Evolutionary conservation across 202 grass and related monocot genomes (phyloP), one percentile per base, ranked within the genome.

Genomic region (Sporobolus alterniflorus): DNA sequence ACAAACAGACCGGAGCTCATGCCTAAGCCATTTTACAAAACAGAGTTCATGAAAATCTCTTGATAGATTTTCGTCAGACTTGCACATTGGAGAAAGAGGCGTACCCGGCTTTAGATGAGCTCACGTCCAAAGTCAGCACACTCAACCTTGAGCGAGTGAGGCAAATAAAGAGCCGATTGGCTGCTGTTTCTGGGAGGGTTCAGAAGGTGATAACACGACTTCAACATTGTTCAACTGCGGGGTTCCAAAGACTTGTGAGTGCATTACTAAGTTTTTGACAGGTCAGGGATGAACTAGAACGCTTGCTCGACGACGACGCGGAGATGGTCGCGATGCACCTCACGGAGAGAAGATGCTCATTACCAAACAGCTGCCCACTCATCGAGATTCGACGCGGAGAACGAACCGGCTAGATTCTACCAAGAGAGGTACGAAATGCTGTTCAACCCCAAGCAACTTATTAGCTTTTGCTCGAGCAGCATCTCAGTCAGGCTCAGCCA

Each of bases 161-260:
- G 33, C 90, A 95, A n/a, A 92, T 95, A 43, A 95, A 92, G 86
- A 95, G 87, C 22, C 87, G 74, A 21, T 75, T 95, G 79, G 87
- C 92, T 32, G 84, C 46, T 0, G 84, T 92, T 36, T 87, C 73
- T 4, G 82, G 87, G 32, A 80, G 85, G 29, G 90, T 84, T 62
- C 93, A 95, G 16, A 95, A 95, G 87, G 90, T 92, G 22, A 22
- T 9, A 44, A 1, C 26, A 42, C 20, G 14, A 9, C 30, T 64
- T 21, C 15, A 52, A 7, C 31, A 50, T 2, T 32, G 5, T 18
- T 34, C 24, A 16, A 32, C 11, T 32, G 16, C 13, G 41, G 22
- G 29, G 7, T 2, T 26, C 15, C 26, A 43, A 13, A 17, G 7
- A 59, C 55, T 7, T 10, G 11, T 64, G 21, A 64, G 28, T 39